Evolutionary conservation across 179 eudicot genomes (phyloP), one percentile per base, ranked within the genome.

Genomic region (Amaranthus tricolor): DNA sequence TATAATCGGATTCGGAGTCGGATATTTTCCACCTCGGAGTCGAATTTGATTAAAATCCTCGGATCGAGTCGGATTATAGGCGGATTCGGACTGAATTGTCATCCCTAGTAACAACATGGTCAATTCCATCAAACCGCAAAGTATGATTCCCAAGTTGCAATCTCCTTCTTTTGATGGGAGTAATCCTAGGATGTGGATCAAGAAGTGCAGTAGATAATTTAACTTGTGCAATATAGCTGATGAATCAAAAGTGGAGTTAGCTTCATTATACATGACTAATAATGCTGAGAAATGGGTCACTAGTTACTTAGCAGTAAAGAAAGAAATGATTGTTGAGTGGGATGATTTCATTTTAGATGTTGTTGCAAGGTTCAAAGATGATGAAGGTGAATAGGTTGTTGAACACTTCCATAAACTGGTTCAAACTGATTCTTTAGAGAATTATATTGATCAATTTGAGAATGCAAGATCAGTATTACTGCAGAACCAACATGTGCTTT

Each of bases 101-200:
- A n/a, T n/a, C n/a, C n/a, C 2, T 24, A 2, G 31, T 24, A 24
- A 24, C 31, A 24, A 24, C 31, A 2, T 2, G 31, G 0, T 2
- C 2, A 24, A 24, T 24, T 24, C 31, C 31, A 24, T 24, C 2
- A 24, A 24, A 16, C 0, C 60, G 19, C 13, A 15, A 56, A 19
- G 60, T 56, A 56, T 56, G 20, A 56, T 15, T 56, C 73, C 73
- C 7, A 53, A 69, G 13, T 0, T 47, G 6, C 10, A 47, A 12
- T 68, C n/a, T 68, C 71, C 71, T 21, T 16, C 10, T 6, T 68
- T 68, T 17, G 55, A 51, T 68, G 72, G 58, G 0, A 48, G 40
- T 6, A 51, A 51, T 17, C 40, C 44, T 15, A 7, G 16, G 6
- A 68, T 7, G 19, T 68, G 72, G 72, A 2, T 68, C 5, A 48